phyloP scores from a whole-genome alignment of 371 early-diverging fungal species.

The Circinella minor region DNA sequence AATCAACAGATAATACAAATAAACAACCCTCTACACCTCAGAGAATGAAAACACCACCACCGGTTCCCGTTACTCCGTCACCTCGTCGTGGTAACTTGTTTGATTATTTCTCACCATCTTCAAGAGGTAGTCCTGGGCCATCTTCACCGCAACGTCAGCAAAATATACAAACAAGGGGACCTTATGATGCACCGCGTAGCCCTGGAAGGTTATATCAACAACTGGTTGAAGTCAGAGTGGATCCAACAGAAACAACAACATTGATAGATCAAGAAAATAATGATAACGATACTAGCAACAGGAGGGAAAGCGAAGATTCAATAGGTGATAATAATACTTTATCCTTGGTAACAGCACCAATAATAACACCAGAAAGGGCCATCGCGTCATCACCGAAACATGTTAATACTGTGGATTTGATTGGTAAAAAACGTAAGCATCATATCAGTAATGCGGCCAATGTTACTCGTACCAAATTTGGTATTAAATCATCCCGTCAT shows the following conservation, averaged over 20 bases:
- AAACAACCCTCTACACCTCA: not conserved
- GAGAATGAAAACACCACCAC: not conserved
- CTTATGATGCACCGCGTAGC: not conserved
- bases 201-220: not conserved
- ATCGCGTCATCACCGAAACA: too few relatives aligned
- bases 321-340: not conserved
- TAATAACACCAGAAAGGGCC: not conserved
- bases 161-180: not conserved
- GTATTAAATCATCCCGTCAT: conserved; percentile 6
- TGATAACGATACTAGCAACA: not conserved
- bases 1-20: too few relatives aligned
- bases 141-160: not conserved
- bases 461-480: conserved; percentile 4
- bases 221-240: not conserved
- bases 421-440: not conserved
- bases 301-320: too few relatives aligned
- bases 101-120: conserved; percentile 10
- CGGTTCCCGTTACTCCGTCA: not conserved
- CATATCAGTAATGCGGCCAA: not conserved
- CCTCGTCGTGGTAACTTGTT: conserved; percentile 7
- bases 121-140: not conserved
- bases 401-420: too few relatives aligned
- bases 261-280: conserved; percentile 5
- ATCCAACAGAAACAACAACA: not conserved
- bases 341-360: not conserved